Percentiles rank a stretch among this genome's conserved stretches.
These are phyloP conservation scores for Brettanomyces anomalus DNA, from an alignment of 805 yeast species.

Conservation along the genomic window DNA sequence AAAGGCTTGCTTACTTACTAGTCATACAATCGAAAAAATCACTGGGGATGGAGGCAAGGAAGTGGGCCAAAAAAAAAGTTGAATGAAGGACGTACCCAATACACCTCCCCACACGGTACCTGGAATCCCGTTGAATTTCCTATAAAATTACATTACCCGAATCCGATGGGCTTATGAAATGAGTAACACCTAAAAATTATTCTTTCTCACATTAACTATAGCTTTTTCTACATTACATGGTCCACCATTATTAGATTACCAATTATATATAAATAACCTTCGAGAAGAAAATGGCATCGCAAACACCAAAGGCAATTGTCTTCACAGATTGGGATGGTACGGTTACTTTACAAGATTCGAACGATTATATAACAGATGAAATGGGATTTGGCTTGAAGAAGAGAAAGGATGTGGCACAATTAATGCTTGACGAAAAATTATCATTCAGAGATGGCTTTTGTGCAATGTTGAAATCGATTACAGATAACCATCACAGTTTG, in stretches of 20 bases:
- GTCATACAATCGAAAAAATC: no score
- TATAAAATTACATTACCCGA: no score
- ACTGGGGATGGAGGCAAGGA: no score
- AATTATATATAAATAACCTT: background rate
- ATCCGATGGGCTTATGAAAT: no score
- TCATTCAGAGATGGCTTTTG: conserved; percentile 77
- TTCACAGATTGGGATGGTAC: conserved; percentile 99
- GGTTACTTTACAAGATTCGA: conserved; percentile 89
- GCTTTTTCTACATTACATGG: no score
- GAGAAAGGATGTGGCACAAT: conserved; percentile 60
- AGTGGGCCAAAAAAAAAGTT: no score
- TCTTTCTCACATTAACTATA: no score
- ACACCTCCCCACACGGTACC: no score
- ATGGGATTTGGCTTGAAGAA: conserved; percentile 74
- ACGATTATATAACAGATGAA: conserved; percentile 83
- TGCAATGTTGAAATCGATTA: conserved; percentile 76
- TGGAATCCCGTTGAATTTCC: no score
- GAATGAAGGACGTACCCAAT: no score
- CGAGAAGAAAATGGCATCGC: conserved; percentile 2
- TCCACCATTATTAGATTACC: background rate
- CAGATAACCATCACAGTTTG: conserved; percentile 37
- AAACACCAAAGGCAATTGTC: conserved; percentile 52
- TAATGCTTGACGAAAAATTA: conserved; percentile 58
- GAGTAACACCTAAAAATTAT: no score
- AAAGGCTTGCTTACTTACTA: no score